These are phyloP conservation scores for Coleophoma eucalyptorum DNA, from an alignment of 2,329 filamentous ascomycete genomes.

Conservation along the genomic window DNA sequence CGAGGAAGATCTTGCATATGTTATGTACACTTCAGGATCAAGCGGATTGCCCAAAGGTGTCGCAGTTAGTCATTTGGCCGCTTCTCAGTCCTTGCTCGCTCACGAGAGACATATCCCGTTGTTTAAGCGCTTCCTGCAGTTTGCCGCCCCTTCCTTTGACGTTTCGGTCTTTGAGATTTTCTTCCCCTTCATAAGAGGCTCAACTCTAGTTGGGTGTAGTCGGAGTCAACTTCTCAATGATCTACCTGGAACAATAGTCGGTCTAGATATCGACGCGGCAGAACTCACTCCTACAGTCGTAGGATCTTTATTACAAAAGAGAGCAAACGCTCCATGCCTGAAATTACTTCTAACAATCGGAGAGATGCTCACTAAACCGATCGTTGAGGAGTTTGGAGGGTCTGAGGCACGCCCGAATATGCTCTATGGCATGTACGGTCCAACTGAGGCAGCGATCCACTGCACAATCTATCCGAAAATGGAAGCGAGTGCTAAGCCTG, in stretches of 20 bases:
- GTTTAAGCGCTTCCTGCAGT: slow-evolving; percentile 82
- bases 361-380: slow-evolving; percentile 80
- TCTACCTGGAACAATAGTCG: slow-evolving; percentile 62
- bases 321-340: slow-evolving; percentile 63
- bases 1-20: slow-evolving; percentile 60
- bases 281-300: slow-evolving; percentile 89
- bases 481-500: slow-evolving; percentile 48
- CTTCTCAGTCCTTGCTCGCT: slow-evolving; percentile 76
- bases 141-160: slow-evolving; percentile 89
- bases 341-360: slow-evolving; percentile 80
- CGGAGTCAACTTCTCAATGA: slow-evolving; percentile 71
- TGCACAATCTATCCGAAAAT: slow-evolving; percentile 73
- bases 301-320: slow-evolving; percentile 67
- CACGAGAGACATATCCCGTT: slow-evolving; percentile 73
- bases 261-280: slow-evolving; percentile 72
- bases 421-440: slow-evolving; percentile 91
- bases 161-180: slow-evolving; percentile 95
- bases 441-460: slow-evolving; percentile 88
- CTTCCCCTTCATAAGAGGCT: slow-evolving; percentile 73
- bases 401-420: slow-evolving; percentile 46
- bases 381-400: slow-evolving; percentile 75
- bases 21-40: slow-evolving; percentile 92
- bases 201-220: slow-evolving; percentile 69
- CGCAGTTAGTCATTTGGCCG: slow-evolving; percentile 73
- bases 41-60: slow-evolving; percentile 90